A percentile compares a stretch with the other conserved stretches of the same genome.
phyloP scores from a whole-genome alignment of 208 protist genomes.

The Leishmania major region DNA sequence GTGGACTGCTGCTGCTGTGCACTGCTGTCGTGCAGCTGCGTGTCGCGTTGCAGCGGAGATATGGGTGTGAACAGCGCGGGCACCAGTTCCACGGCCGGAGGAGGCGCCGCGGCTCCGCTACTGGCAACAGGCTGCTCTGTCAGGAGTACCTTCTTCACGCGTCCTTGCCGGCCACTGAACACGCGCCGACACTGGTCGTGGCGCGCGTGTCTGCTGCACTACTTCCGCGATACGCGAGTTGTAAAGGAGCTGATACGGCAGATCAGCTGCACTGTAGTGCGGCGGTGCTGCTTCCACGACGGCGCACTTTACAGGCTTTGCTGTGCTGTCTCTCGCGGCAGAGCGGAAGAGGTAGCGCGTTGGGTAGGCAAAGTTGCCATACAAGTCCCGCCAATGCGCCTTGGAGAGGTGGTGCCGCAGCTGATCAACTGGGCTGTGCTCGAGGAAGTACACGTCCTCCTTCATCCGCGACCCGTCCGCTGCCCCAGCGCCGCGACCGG shows the following conservation, averaged over 20 bases:
- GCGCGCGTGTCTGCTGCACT: neutral
- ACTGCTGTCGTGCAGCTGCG: neutral
- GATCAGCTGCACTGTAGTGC: neutral
- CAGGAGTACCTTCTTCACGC: conserved; percentile 23
- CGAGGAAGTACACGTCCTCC: conserved; percentile 18
- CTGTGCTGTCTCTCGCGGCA: neutral
- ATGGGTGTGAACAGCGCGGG: conserved; percentile 1
- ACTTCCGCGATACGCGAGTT: conserved; percentile 7
- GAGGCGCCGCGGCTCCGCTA: conserved; percentile 1
- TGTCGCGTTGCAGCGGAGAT: neutral
- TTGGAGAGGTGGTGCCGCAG: conserved; percentile 33
- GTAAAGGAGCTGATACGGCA: conserved; percentile 25
- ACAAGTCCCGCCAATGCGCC: conserved; percentile 41
- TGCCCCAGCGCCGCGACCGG: neutral
- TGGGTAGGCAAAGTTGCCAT: conserved; percentile 32
- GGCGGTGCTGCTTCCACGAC: neutral
- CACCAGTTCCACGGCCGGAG: conserved; percentile 26
- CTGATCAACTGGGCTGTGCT: conserved; percentile 27
- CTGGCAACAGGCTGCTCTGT: conserved; percentile 9
- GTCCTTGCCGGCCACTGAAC: conserved; percentile 1
- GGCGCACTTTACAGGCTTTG: neutral
- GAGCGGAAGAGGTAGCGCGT: conserved; percentile 27
- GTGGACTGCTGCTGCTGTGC: neutral
- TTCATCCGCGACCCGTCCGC: conserved; percentile 2
- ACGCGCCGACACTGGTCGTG: neutral